Evolutionary conservation across 345 rosid genomes (phyloP), one percentile per base, ranked within the genome.

Genomic region (Syzygium aqueum): DNA sequence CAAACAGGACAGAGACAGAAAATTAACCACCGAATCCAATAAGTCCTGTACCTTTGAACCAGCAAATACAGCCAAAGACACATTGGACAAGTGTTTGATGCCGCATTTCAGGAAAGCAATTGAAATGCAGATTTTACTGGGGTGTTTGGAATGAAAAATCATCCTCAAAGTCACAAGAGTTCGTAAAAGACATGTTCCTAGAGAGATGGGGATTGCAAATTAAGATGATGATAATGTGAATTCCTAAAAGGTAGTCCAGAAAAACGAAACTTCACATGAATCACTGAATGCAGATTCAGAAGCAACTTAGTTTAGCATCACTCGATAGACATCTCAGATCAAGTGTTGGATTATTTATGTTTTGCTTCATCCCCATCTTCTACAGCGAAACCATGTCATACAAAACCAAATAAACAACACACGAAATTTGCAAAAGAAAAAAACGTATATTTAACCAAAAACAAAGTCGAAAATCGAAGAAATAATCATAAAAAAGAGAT

Each of bases 281-380:
- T 83, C 85, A 27, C 37, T n/a, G 50, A 11, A 43, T 43, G 46
- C 77, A 88, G 95, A 93, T 94, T 93, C 96, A 93, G 95, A 92
- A 90, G 91, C 90, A 23, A 85, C n/a, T 61, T 21, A 51, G 17
- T 27, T 82, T 49, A 84, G 85, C 92, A 89, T 91, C 94, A 91
- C 88, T 90, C 90, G 86, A 61, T 51, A 37, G 86, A 56, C 46
- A 88, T 86, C 90, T 93, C 95, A 92, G 96, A 91, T 93, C 94
- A 94, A 93, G 94, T 91, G 94, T 94, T 93, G 95, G 95, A 94
- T 94, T 89, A 91, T 88, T 8, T 30, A 5, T 14, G 52, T 37
- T 61, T 63, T 59, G 92, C 94, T 89, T 93, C 94, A 92, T 92
- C 94, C 89, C 87, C 87, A 92, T 89, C 96, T 37, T 61, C 51